These are phyloP conservation scores for Lupinus albus DNA, from an alignment of 306 rosid genomes.

Conservation along the genomic window DNA sequence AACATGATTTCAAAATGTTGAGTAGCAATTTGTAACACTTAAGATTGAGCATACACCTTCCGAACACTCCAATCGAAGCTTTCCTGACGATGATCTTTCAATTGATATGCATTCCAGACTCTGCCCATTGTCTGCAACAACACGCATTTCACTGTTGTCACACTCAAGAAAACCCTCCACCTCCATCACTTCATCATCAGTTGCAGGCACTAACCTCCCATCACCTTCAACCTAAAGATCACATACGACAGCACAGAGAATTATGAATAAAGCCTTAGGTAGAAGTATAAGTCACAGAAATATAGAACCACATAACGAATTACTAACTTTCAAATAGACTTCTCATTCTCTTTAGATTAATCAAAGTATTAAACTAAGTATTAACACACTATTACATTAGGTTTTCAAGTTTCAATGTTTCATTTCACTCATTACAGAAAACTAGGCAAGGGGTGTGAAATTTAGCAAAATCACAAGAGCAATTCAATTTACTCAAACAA, in stretches of 20 bases:
- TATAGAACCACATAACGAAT: slow-evolving; percentile 23
- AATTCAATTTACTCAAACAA: slow-evolving; percentile 25
- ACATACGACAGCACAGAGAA: slow-evolving; percentile 35
- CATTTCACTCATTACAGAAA: slow-evolving; percentile 27
- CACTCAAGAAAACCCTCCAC: slow-evolving; percentile 83
- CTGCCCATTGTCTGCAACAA: slow-evolving; percentile 56
- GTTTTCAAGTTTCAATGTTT: slow-evolving; percentile 32
- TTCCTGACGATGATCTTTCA: slow-evolving; percentile 64
- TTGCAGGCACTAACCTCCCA: slow-evolving; percentile 97
- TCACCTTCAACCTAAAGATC: slow-evolving; percentile 87
- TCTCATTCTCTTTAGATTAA: slow-evolving; percentile 8
- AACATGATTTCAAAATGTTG: slow-evolving; percentile 19
- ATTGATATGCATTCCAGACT: slow-evolving; percentile 60
- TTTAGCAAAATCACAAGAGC: neutral
- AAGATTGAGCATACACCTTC: slow-evolving; percentile 61
- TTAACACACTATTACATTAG: slow-evolving; percentile 1
- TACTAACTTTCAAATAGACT: slow-evolving; percentile 14
- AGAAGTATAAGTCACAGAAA: slow-evolving; percentile 22
- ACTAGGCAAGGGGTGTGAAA: neutral
- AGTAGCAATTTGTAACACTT: slow-evolving; percentile 26
- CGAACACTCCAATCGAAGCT: slow-evolving; percentile 68
- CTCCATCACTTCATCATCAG: slow-evolving; percentile 93
- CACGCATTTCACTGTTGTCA: slow-evolving; percentile 70
- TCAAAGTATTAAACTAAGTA: neutral
- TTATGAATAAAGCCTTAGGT: slow-evolving; percentile 25